phyloP scores from a whole-genome alignment of 768 basidiomycete species.

The Daedaleopsis nitida region DNA sequence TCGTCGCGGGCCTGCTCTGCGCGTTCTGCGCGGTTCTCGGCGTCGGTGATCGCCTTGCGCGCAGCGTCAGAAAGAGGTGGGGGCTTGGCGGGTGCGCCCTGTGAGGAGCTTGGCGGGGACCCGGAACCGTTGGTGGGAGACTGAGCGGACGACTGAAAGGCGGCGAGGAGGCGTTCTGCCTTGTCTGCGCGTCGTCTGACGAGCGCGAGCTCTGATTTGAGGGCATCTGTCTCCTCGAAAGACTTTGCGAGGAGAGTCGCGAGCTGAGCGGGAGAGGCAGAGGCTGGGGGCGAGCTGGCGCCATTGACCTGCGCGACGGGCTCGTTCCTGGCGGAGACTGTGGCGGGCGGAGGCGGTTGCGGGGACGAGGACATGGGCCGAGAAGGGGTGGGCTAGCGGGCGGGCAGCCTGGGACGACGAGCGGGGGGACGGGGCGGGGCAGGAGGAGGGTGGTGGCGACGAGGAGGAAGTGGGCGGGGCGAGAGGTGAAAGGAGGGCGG shows the following conservation, averaged over 20 bases:
- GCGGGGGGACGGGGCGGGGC: constrained; percentile 36
- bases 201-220: constrained; percentile 49
- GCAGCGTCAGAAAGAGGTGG: constrained; percentile 33
- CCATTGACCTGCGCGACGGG: constrained; percentile 15
- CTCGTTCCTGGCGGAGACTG: constrained; percentile 14
- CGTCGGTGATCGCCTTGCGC: constrained; percentile 41
- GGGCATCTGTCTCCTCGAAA: constrained; percentile 52
- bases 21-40: constrained; percentile 48
- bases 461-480: constrained; percentile 15
- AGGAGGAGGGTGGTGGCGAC: not conserved
- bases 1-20: constrained; percentile 60
- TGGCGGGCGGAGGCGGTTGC: constrained; percentile 20
- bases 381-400: not conserved
- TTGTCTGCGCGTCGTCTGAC: constrained; percentile 51
- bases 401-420: constrained; percentile 34
- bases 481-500: constrained; percentile 14
- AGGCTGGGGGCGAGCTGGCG: constrained; percentile 10
- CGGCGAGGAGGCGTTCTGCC: constrained; percentile 47
- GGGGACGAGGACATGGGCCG: constrained; percentile 28
- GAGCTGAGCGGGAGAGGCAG: constrained; percentile 50
- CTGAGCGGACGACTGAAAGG: constrained; percentile 27
- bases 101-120: constrained; percentile 26
- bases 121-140: constrained; percentile 25
- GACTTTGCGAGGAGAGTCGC: constrained; percentile 57
- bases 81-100: constrained; percentile 19